Evolutionary conservation across 176 grass and related monocot genomes (phyloP), one percentile per base, ranked within the genome.

Genomic region (Carex pumila): DNA sequence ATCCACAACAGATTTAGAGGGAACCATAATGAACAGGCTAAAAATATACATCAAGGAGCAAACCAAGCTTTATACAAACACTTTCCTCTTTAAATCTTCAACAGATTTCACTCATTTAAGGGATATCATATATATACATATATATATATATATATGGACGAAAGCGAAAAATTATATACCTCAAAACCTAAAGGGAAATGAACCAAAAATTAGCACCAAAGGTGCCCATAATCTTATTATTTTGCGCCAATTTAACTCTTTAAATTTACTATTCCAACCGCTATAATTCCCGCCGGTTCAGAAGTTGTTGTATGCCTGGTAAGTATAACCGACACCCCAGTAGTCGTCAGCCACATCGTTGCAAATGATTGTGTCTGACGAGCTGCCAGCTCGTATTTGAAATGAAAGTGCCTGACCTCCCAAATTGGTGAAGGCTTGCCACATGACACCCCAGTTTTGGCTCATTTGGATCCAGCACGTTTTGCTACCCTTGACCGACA

Each of bases 271-370:
- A 80, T 62, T 12, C 1, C 43, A 73, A 37, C n/a, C 7, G 14
- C 6, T 17, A 63, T n/a, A 32, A 30, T 59, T 59, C 13, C 0
- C 3, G 3, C 3, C 36, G 47, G 79, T 29, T 62, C 14, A 7
- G 50, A 91, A 89, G 87, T 97, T 97, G 25, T 83, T 83, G 4
- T 81, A 61, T 25, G 85, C 90, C 85, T 97, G 88, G 50, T 94
- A 97, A 75, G 87, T 91, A 52, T 94, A 55, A 0, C 94, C 87
- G 1, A 45, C 1, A 37, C 0, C 31, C 94, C 94, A 97, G 1
- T 65, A 25, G 0, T 88, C 36, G 14, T 89, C 29, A 53, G 91
- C 61, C 17, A 91, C 94, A 79, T 92, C 81, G 47, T 12, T 57
- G 58, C 88, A 68, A 52, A 88, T 5, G 58, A 92, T 71, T 30